Base-by-base conservation (phyloP, 163 green algal species). In the Picocystis sp. region DNA sequence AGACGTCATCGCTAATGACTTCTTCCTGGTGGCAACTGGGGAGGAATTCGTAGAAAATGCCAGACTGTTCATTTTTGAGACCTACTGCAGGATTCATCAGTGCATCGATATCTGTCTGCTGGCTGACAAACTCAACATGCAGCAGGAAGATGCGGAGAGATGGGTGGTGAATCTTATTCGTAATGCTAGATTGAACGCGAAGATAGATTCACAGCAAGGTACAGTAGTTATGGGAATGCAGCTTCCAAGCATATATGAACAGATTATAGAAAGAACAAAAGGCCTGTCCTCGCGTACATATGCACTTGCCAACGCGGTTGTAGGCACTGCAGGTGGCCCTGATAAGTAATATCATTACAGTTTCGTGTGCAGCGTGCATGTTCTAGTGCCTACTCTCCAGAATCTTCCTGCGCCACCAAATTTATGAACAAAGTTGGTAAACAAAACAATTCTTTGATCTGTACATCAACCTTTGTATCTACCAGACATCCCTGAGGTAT, bases 81-180 rank as follows among this genome's bases (percentile, higher is more conserved):
- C 67, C 23, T 92, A 87, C 68, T 92, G 81, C 78, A 63, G 77
- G 45, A 80, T 91, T 23, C 83, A 92, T 69, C 64, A 92, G 66
- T 79, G 70, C 70, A 92, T 94, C 52, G 65, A 79, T 55, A 73
- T 65, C 17, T 22, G 43, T 11, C 43, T 87, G 73, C 67, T 98
- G 52, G 68, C 76, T 13, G 68, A 87, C 61, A 85, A 87, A 56
- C 75, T 98, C 29, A 78, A 77, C 69, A 94, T 98, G 86, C 82
- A 87, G 54, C 65, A 83, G 52, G 78, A 93, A 52, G 74, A 67
- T 0, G 91, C 89, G 3, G 90, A 98, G 76, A 89, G 84, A 58
- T 98, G 90, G 90, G 93, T 98, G 49, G 78, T 91, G 42, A 92
- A 93, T 69, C 74, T 97, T 35, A 94, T 98, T 70, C 72, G 86